phyloP scores from a whole-genome alignment of 306 rosid genomes.

The Cucurbita maxima region DNA sequence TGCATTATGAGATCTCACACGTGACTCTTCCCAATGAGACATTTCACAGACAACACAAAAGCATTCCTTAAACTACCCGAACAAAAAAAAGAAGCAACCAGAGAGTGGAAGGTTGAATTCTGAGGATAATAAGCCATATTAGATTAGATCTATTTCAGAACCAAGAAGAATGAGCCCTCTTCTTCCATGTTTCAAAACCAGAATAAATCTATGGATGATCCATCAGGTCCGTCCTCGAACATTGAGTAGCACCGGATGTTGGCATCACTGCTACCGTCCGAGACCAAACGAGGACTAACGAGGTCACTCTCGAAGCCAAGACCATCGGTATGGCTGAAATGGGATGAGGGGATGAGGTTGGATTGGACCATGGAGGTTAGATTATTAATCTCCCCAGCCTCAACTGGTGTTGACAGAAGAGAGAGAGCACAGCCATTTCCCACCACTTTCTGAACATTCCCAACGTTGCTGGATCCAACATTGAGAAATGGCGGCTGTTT shows the following conservation, averaged over 20 bases:
- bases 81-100: neutral
- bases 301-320: slow-evolving; percentile 18
- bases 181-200: neutral
- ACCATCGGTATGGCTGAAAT: slow-evolving; percentile 3
- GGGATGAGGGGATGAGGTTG: slow-evolving; percentile 11
- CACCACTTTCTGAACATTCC: slow-evolving; percentile 15
- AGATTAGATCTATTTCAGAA: neutral
- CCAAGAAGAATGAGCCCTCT: neutral
- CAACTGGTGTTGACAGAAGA: slow-evolving; percentile 52
- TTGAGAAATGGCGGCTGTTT: slow-evolving; percentile 12
- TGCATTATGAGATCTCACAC: too few relatives aligned
- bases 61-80: neutral
- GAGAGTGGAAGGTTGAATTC: neutral
- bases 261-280: slow-evolving; percentile 9
- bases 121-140: neutral
- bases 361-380: slow-evolving; percentile 19
- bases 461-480: slow-evolving; percentile 7
- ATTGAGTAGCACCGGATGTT: slow-evolving; percentile 9
- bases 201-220: slow-evolving; percentile 5
- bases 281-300: slow-evolving; percentile 3
- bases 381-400: slow-evolving; percentile 18
- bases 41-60: neutral
- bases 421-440: slow-evolving; percentile 38
- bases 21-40: neutral
- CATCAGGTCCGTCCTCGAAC: slow-evolving; percentile 16